phyloP scores from a whole-genome alignment of 2,329 filamentous ascomycete species.

The Xylariaceae sp. region DNA sequence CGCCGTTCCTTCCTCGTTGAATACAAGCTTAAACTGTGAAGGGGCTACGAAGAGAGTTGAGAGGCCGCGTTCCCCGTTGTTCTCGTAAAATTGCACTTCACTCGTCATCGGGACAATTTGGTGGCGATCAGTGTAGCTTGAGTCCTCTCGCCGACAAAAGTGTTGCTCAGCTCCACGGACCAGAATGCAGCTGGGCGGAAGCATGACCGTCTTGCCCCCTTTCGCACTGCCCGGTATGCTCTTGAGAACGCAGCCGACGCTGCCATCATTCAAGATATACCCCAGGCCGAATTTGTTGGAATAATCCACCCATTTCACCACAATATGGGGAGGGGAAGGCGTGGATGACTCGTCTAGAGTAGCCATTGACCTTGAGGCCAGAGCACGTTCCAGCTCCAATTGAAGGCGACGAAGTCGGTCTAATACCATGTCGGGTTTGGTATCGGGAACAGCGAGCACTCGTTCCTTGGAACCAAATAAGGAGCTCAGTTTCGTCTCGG shows the following conservation, averaged over 20 bases:
- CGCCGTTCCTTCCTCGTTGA: slow-evolving; percentile 58
- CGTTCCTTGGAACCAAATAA: slow-evolving; percentile 57
- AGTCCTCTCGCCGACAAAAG: slow-evolving; percentile 60
- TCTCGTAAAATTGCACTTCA: slow-evolving; percentile 72
- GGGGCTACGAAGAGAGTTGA: slow-evolving; percentile 63
- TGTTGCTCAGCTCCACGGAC: slow-evolving; percentile 70
- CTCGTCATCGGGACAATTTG: slow-evolving; percentile 64
- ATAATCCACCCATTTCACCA: slow-evolving; percentile 84
- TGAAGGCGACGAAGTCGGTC: slow-evolving; percentile 56
- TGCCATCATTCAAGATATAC: slow-evolving; percentile 80
- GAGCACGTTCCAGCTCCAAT: slow-evolving; percentile 58
- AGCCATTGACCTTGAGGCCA: slow-evolving; percentile 63
- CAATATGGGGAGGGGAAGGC: slow-evolving; percentile 59
- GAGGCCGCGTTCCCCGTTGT: slow-evolving; percentile 63
- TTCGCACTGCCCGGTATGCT: slow-evolving; percentile 52
- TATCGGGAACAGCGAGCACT: slow-evolving; percentile 48
- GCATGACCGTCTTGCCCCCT: slow-evolving; percentile 47
- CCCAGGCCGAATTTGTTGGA: slow-evolving; percentile 83
- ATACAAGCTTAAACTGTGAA: slow-evolving; percentile 55
- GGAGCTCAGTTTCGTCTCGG: slow-evolving; percentile 33
- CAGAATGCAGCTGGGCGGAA: slow-evolving; percentile 70
- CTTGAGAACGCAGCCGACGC: slow-evolving; percentile 67
- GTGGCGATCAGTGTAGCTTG: slow-evolving; percentile 53
- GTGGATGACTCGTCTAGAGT: slow-evolving; percentile 54
- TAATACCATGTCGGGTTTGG: slow-evolving; percentile 57